Percentiles rank a stretch among this genome's conserved stretches.
Conservation (phyloP, 257 asterid genomes). For the Voacanga thouarsii region DNA sequence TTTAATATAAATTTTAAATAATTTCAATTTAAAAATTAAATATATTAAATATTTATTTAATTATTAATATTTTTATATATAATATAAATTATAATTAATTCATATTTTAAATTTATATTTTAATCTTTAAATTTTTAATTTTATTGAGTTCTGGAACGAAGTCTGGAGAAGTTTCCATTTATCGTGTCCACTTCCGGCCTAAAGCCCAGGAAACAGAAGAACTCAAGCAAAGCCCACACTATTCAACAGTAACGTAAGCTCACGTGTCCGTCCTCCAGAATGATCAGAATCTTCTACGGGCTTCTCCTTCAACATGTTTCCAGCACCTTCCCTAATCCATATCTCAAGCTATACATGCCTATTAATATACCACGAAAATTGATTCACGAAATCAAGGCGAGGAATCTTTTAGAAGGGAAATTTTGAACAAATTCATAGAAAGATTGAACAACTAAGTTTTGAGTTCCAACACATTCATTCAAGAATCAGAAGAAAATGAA, state of each 20-base stretch:
- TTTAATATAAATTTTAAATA: no score
- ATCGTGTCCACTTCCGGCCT: no score
- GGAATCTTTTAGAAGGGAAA: neutral
- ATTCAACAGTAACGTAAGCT: neutral
- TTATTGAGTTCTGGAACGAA: no score
- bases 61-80: no score
- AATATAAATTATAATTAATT: no score
- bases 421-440: neutral
- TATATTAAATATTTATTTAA: no score
- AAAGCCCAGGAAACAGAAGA: no score
- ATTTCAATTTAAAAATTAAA: no score
- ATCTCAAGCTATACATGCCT: constrained; percentile 18
- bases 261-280: constrained; percentile 3
- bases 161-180: no score
- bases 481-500: constrained; percentile 35
- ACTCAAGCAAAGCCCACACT: neutral
- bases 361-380: neutral
- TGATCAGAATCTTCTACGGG: constrained; percentile 31
- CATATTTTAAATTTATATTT: no score
- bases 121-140: no score
- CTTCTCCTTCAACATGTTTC: constrained; percentile 14
- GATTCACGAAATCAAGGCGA: neutral
- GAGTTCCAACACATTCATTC: neutral
- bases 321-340: constrained; percentile 37
- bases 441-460: neutral